Conservation (phyloP, 306 rosid genomes). For the Dryas drummondii region DNA sequence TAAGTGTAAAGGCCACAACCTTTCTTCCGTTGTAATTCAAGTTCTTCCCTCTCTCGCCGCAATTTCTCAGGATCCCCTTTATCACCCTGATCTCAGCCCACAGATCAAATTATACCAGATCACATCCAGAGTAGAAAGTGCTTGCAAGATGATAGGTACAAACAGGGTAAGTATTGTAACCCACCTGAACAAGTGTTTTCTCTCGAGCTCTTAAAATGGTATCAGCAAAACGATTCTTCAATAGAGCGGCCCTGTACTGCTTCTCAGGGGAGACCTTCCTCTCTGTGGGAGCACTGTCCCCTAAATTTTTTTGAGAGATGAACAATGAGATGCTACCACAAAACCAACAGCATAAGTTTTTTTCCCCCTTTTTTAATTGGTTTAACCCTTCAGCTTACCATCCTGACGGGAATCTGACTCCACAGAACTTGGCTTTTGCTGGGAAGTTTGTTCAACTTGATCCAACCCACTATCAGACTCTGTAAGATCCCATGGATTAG, state of each 20-base stretch:
- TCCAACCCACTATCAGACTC: constrained; percentile 68
- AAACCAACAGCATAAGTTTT: constrained; percentile 9
- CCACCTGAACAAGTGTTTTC: constrained; percentile 72
- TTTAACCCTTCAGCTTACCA: constrained; percentile 48
- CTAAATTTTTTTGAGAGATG: constrained; percentile 37
- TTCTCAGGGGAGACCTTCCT: constrained; percentile 70
- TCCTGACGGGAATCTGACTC: constrained; percentile 65
- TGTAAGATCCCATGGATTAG: constrained; percentile 23
- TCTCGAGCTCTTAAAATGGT: constrained; percentile 84
- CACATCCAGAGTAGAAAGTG: constrained; percentile 22
- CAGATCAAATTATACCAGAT: constrained; percentile 23
- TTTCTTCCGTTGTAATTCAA: constrained; percentile 68
- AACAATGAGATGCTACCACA: constrained; percentile 28
- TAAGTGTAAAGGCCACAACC: constrained; percentile 34
- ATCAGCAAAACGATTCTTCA: constrained; percentile 73
- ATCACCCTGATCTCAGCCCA: constrained; percentile 54
- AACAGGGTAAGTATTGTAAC: constrained; percentile 22
- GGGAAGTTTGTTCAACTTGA: constrained; percentile 66
- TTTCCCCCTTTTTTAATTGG: constrained; percentile 2
- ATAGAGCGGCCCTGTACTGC: constrained; percentile 64
- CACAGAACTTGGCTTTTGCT: constrained; percentile 53
- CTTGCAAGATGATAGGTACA: constrained; percentile 2
- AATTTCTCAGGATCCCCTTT: constrained; percentile 83
- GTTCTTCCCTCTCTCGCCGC: constrained; percentile 65
- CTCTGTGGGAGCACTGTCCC: constrained; percentile 60